Conservation (phyloP, 768 basidiomycete species). For the Russula vinacea region DNA sequence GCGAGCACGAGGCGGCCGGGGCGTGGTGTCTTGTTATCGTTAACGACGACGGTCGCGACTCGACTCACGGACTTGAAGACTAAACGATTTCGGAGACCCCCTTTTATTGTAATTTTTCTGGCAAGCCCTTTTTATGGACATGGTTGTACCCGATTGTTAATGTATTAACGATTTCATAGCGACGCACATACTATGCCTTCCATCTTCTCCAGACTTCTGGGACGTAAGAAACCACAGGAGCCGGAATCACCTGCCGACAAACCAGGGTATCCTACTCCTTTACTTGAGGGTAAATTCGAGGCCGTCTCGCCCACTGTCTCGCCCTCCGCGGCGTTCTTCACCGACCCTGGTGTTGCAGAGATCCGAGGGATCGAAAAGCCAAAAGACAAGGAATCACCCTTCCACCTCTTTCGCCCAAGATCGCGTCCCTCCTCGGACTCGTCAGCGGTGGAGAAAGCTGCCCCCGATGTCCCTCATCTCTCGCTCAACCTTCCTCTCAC, state of each 20-base stretch:
- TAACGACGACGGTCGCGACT: conserved; percentile 6
- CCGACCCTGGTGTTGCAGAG: conserved; percentile 34
- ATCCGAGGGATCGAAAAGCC: conserved; percentile 40
- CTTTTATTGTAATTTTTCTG: conserved; percentile 1
- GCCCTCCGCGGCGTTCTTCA: conserved; percentile 36
- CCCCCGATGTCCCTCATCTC: conserved; percentile 48
- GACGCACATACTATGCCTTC: conserved; percentile 45
- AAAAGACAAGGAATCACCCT: conserved; percentile 42
- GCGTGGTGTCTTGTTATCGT: neutral
- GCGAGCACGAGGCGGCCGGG: neutral
- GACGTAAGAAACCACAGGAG: conserved; percentile 65
- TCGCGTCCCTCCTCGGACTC: conserved; percentile 42
- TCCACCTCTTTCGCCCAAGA: conserved; percentile 51
- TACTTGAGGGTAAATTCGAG: conserved; percentile 75
- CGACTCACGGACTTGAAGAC: conserved; percentile 5
- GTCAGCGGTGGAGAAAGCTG: conserved; percentile 37
- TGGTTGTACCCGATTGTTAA: conserved; percentile 3
- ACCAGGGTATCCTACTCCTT: conserved; percentile 41
- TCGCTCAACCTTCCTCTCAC: conserved; percentile 59
- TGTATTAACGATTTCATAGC: conserved; percentile 21
- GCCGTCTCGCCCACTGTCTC: conserved; percentile 52
- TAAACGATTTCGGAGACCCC: neutral
- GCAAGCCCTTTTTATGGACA: neutral
- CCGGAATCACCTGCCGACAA: conserved; percentile 42
- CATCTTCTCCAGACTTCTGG: conserved; percentile 75